Evolutionary conservation across 179 eudicot genomes (phyloP), one percentile per base, ranked within the genome.

Genomic region (Sideroxylon spinosum): DNA sequence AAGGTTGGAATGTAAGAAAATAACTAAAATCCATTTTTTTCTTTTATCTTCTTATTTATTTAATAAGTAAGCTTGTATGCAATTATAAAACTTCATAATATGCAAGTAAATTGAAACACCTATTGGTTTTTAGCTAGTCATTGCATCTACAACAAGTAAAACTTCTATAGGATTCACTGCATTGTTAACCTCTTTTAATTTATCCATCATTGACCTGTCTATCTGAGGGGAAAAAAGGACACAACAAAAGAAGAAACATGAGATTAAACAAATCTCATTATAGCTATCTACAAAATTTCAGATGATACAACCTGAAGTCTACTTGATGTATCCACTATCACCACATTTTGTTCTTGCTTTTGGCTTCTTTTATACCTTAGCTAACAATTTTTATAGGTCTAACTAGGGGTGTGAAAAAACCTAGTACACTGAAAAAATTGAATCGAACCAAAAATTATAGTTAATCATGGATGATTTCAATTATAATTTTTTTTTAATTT

Each of bases 91-190:
- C 20, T 49, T 73, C 49, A 37, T 26, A 44, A 61, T 49, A 12
- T 23, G 16, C 55, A 76, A 78, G 26, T 28, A 59, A 80, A 17
- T 11, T 48, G 28, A 74, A 71, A 25, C 77, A 95, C 99, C 97
- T 85, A 97, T 98, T 82, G 99, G 97, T 90, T 95, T 97, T 88
- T 95, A 98, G 74, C 99, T 97, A 79, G 99, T 95, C 99, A 95
- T 95, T 81, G 99, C 97, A 92, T 95, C 99, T 62, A 95, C 99
- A 71, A 95, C 99, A 77, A 95, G 98, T 86, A 95, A 81, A 85
- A 95, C 90, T 85, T 95, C 99, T 8, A 97, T 93, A 74, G 99
- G 99, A 81, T 93, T 91, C 70, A 92, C 73, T 77, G 82, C 95
- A 79, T 67, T 82, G 84, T 95, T 95, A 55, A 95, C 99, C 74